These are phyloP conservation scores for Penicillium desertorum DNA, from an alignment of 495 filamentous ascomycete genomes.

Conservation along the genomic window DNA sequence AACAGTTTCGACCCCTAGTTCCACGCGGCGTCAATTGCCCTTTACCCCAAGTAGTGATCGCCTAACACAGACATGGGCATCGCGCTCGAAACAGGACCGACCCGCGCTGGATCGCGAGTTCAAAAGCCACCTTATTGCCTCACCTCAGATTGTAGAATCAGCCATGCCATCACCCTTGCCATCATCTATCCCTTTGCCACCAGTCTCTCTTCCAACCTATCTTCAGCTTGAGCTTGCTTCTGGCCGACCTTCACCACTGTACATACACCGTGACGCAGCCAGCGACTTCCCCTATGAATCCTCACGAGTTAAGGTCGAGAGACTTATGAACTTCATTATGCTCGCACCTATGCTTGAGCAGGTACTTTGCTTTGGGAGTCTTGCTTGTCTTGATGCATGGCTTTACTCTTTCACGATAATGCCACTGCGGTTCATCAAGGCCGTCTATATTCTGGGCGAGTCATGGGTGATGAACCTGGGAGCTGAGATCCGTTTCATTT, in stretches of 20 bases:
- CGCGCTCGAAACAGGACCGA: slow-evolving; percentile 38
- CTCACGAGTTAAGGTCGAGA: slow-evolving; percentile 90
- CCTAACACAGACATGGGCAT: slow-evolving; percentile 40
- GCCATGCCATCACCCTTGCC: slow-evolving; percentile 65
- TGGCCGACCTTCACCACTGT: slow-evolving; percentile 77
- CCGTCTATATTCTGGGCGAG: slow-evolving; percentile 67
- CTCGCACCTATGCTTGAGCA: slow-evolving; percentile 82
- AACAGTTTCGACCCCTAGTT: slow-evolving; percentile 39
- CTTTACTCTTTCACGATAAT: slow-evolving; percentile 93
- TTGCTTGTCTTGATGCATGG: slow-evolving; percentile 97
- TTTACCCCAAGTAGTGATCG: slow-evolving; percentile 33
- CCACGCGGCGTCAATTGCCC: slow-evolving; percentile 27
- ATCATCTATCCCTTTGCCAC: slow-evolving; percentile 72
- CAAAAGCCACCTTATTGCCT: slow-evolving; percentile 30
- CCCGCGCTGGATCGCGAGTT: slow-evolving; percentile 43
- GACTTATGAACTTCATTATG: slow-evolving; percentile 84
- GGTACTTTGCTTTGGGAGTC: slow-evolving; percentile 78
- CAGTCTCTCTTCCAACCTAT: slow-evolving; percentile 82
- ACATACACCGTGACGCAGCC: slow-evolving; percentile 73
- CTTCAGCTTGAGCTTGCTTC: slow-evolving; percentile 85
- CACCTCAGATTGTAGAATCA: slow-evolving; percentile 35
- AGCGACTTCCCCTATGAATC: slow-evolving; percentile 90
- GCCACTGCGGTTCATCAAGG: slow-evolving; percentile 85
- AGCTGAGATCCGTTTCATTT: slow-evolving; percentile 66
- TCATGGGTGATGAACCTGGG: slow-evolving; percentile 68